Evolutionary conservation across 1,284 basidiomycete species (phyloP).

Genomic region (Ustilago loliicola): DNA sequence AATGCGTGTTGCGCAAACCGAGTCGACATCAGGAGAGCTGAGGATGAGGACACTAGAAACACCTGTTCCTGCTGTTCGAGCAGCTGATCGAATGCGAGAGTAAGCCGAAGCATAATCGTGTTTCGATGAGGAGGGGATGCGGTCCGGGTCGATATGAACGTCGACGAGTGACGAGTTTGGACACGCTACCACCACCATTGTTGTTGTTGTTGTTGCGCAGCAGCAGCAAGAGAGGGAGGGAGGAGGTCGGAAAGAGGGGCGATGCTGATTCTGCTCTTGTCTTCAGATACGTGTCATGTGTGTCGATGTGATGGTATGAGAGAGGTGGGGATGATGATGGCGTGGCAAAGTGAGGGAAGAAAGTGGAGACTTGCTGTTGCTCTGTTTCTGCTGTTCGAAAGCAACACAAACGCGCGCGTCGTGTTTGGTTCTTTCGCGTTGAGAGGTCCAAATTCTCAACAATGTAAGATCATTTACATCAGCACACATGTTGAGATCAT

Average conservation of each 20-base stretch:
- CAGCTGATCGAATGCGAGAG: slow-evolving; percentile 50
- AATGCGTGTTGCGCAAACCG: slow-evolving; percentile 88
- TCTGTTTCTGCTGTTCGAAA: background rate
- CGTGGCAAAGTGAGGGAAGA: background rate
- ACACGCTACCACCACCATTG: slow-evolving; percentile 47
- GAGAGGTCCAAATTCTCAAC: slow-evolving; percentile 2
- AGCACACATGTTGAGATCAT: background rate
- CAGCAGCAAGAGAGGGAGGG: background rate
- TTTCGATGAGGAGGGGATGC: slow-evolving; percentile 19
- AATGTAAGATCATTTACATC: background rate
- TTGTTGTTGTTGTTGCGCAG: too few relatives aligned
- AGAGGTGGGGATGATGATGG: slow-evolving; percentile 1
- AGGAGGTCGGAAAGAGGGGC: too few relatives aligned
- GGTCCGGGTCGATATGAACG: slow-evolving; percentile 35
- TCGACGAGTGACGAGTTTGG: slow-evolving; percentile 45
- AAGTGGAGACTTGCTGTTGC: background rate
- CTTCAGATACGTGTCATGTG: background rate
- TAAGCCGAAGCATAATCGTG: slow-evolving; percentile 65
- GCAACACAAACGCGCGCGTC: slow-evolving; percentile 32
- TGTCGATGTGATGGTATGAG: slow-evolving; percentile 7
- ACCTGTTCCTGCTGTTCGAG: slow-evolving; percentile 40
- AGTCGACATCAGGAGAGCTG: slow-evolving; percentile 89
- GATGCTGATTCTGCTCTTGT: slow-evolving; percentile 1
- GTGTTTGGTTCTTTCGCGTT: slow-evolving; percentile 37
- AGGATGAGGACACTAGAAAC: slow-evolving; percentile 78